These are phyloP conservation scores for Irpex lacteus DNA, from an alignment of 1,284 basidiomycete genomes.

Conservation along the genomic window DNA sequence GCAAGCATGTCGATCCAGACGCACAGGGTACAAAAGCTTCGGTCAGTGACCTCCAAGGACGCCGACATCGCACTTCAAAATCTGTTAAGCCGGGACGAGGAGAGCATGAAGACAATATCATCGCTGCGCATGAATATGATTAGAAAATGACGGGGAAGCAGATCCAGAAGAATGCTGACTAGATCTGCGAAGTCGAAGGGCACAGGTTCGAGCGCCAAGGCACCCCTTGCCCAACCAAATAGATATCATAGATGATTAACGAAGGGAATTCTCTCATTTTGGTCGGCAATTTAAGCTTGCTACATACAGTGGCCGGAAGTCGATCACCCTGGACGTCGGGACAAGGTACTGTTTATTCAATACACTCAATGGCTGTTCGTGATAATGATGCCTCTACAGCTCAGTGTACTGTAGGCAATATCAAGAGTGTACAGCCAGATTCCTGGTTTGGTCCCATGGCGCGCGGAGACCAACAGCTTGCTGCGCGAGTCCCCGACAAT, in stretches of 20 bases:
- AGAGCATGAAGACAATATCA: slow-evolving; percentile 58
- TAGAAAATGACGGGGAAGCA: slow-evolving; percentile 24
- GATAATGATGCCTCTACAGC: background rate
- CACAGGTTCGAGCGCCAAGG: slow-evolving; percentile 21
- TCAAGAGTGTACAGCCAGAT: slow-evolving; percentile 33
- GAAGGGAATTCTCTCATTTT: slow-evolving; percentile 54
- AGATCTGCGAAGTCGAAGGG: slow-evolving; percentile 9
- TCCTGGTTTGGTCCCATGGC: slow-evolving; percentile 48
- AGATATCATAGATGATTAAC: slow-evolving; percentile 26
- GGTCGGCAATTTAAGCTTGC: slow-evolving; percentile 32
- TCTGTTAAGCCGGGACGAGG: slow-evolving; percentile 60
- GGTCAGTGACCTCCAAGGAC: slow-evolving; percentile 36
- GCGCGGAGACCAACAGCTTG: too few species aligned
- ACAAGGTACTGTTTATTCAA: too few species aligned
- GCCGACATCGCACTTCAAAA: slow-evolving; percentile 57
- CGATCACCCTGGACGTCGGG: too few species aligned
- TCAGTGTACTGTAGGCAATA: slow-evolving; percentile 45
- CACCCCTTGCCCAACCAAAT: slow-evolving; percentile 14
- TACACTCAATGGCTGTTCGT: too few species aligned
- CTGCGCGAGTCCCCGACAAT: slow-evolving; percentile 17
- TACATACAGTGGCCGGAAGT: too few species aligned
- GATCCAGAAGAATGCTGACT: slow-evolving; percentile 21
- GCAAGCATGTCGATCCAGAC: slow-evolving; percentile 71
- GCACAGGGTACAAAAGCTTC: slow-evolving; percentile 66
- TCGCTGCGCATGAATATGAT: slow-evolving; percentile 47